Base-by-base conservation (phyloP, 148 eudicot genomes). In the Euryodendron excelsum region DNA sequence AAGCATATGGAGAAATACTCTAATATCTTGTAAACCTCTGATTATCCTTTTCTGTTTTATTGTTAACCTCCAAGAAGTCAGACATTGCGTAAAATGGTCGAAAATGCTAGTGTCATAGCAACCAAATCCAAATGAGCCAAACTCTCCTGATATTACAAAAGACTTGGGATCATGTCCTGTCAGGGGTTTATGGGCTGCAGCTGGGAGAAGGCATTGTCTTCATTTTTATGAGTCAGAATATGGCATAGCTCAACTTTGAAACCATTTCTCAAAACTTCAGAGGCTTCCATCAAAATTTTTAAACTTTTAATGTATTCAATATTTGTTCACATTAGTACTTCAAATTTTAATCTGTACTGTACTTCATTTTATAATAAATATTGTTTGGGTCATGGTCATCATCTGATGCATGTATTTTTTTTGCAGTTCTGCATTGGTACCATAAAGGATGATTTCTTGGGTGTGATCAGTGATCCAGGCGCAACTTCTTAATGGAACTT, bases 401-500 rank as follows among this genome's bases (percentile, higher is more conserved):
- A 21, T 63, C 30, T 21, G 10, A 45, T 48, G 7, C 12, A 1
- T 47, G 27, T 33, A 23, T 33, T n/a, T 14, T 9, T 25, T 70
- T 37, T 59, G 77, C 94, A 94, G 98, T 94, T 94, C 86, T 94
- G 97, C 85, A 91, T 94, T 74, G 98, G 98, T 59, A 94, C 97
- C 67, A 94, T 94, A 20, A 94, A 92, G 76, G 97, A 92, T 37
- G 98, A 92, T 74, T 92, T 92, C 81, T 79, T 94, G 86, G 98
- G 98, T 11, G 97, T 92, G 69, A 89, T 91, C 37, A 92, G 94
- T 80, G 93, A 91, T 75, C 95, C 92, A 10, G 89, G 88, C 11
- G 77, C 89, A 45, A 75, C 86, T 79, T 73, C 86, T 0, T 91
- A 80, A 79, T 34, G 50, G 21, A 48, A 73, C 34, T 67, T 69